These are phyloP conservation scores for Solanum piurae DNA, from an alignment of 257 asterid genomes.

Conservation along the genomic window DNA sequence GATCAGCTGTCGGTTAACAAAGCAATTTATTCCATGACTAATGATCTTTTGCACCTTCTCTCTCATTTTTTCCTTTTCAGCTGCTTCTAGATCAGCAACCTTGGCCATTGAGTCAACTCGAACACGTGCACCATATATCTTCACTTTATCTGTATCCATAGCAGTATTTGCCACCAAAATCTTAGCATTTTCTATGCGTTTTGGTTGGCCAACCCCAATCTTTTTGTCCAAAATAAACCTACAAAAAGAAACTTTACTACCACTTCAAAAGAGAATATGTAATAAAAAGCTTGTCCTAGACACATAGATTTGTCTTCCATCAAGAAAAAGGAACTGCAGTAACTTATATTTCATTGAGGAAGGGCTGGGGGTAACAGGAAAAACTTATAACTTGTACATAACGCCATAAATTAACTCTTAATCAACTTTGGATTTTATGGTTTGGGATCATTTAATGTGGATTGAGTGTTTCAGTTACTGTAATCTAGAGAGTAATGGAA, in stretches of 20 bases:
- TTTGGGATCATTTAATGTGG: background rate
- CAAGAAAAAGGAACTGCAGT: background rate
- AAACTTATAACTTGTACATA: background rate
- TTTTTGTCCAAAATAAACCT: conserved; percentile 94
- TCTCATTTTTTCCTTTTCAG: conserved; percentile 92
- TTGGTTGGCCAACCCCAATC: conserved; percentile 96
- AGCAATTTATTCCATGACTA: conserved; percentile 89
- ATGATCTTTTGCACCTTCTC: conserved; percentile 89
- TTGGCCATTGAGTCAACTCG: conserved; percentile 99
- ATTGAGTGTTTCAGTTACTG: background rate
- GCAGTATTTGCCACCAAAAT: conserved; percentile 97
- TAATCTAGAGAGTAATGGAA: background rate
- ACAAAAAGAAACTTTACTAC: conserved; percentile 1
- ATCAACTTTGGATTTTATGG: background rate
- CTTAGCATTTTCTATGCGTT: conserved; percentile 89
- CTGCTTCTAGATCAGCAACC: conserved; percentile 90
- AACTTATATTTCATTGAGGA: background rate
- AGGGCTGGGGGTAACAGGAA: background rate
- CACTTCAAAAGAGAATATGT: background rate
- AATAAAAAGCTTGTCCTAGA: background rate
- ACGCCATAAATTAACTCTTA: background rate
- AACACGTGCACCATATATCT: conserved; percentile 96
- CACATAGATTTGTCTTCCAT: background rate
- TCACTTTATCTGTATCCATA: conserved; percentile 98
- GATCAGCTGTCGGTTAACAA: conserved; percentile 85